Evolutionary conservation across 768 basidiomycete species (phyloP), one percentile per base, ranked within the genome.

Genomic region (Leccinellum luteum): DNA sequence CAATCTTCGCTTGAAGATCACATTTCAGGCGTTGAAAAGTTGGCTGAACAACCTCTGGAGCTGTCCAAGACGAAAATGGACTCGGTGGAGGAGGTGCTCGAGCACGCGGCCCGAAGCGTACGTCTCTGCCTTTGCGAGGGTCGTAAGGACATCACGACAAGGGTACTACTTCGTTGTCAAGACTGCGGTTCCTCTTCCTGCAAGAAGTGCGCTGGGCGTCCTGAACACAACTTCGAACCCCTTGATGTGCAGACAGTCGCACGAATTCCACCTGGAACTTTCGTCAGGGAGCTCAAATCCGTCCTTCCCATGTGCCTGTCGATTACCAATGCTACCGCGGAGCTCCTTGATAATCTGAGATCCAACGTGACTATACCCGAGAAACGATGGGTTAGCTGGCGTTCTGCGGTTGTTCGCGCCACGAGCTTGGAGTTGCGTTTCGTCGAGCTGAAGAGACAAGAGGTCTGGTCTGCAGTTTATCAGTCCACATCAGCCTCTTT

Each of bases 71-170:
- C 79, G 23, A 77, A 78, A 41, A 69, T 74, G 9, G 72, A 69
- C 19, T 71, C 84, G 1, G 74, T 92, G 57, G 44, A 70, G 9
- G 77, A 82, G 27, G 75, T 96, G 19, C 79, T 96, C 34, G 69
- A 70, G 10, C 76, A 82, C 21, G 94, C 94, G 0, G 71, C 82
- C 55, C 78, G 78, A 58, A 94, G 90, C 61, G 79, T 85, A 15
- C 84, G 95, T 27, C 83, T 94, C 28, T 98, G 95, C 68, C 74
- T 81, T n/a, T 98, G 95, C 67, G 95, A 98, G 73, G 95, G 94
- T 3, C 88, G 91, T 10, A 79, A 84, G 35, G 87, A 83, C 59
- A 85, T 94, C 65, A 89, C 92, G 1, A 80, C 78, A 10, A 79
- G 85, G 32, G 77, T 79, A 32, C 74, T 95, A 38, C 80, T 82